A percentile compares a stretch with the other conserved stretches of the same genome.
Evolutionary conservation across 2,329 filamentous ascomycete species (phyloP).

Genomic region (Corynespora cassiicola): DNA sequence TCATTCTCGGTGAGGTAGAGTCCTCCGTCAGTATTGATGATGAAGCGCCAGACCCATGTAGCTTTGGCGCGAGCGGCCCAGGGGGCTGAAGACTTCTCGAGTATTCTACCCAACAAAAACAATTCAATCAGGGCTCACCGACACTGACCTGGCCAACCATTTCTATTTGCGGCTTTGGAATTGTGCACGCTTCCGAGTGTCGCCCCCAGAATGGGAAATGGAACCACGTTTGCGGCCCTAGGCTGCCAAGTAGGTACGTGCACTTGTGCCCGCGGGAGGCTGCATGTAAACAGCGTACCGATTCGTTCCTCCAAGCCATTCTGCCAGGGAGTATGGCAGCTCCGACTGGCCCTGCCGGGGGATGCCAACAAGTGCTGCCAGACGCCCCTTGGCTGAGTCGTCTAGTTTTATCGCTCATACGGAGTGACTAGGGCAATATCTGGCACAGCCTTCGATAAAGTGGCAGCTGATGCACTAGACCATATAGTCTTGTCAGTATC

Average conservation of each 20-base stretch:
- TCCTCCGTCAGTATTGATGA: too few relatives aligned
- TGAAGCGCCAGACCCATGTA: too few relatives aligned
- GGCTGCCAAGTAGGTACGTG: slow-evolving; percentile 31
- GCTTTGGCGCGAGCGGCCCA: slow-evolving; percentile 5
- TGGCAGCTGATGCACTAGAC: too few relatives aligned
- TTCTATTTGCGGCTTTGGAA: slow-evolving; percentile 9
- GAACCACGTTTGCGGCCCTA: slow-evolving; percentile 42
- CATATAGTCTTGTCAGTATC: too few relatives aligned
- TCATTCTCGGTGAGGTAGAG: slow-evolving; percentile 1
- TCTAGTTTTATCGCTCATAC: slow-evolving; percentile 13
- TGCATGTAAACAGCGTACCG: slow-evolving; percentile 36
- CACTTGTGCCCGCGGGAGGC: slow-evolving; percentile 36
- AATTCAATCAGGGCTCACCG: slow-evolving; percentile 16
- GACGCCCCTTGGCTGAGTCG: slow-evolving; percentile 6
- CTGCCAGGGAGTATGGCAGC: slow-evolving; percentile 21
- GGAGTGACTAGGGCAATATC: too few relatives aligned
- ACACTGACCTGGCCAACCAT: slow-evolving; percentile 22
- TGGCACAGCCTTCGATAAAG: too few relatives aligned
- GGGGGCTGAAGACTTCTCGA: slow-evolving; percentile 22
- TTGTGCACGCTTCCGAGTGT: slow-evolving; percentile 21
- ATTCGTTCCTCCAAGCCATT: slow-evolving; percentile 30
- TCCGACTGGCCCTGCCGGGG: slow-evolving; percentile 1
- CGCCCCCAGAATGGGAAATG: slow-evolving; percentile 18
- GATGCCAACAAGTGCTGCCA: slow-evolving; percentile 15
- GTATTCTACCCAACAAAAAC: slow-evolving; percentile 22